These are phyloP conservation scores for Cymbopogon flexuosus DNA, from an alignment of 202 grass and related monocot species.

Conservation along the genomic window DNA sequence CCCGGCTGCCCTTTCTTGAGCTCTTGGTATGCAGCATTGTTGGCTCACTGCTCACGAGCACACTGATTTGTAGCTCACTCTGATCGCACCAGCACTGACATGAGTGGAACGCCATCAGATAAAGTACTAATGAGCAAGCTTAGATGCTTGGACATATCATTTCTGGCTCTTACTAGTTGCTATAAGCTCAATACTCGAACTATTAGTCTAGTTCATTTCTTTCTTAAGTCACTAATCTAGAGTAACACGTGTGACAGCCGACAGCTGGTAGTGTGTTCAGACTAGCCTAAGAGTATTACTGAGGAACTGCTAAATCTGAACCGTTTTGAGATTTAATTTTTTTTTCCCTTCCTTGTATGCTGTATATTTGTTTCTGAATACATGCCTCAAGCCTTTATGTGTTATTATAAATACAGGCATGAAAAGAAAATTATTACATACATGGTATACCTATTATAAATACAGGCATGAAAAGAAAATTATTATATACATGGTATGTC, in stretches of 20 bases:
- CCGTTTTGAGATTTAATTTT: background rate
- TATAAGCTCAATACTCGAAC: background rate
- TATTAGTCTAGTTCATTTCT: background rate
- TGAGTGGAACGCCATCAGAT: background rate
- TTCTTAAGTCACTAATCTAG: background rate
- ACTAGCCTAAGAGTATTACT: background rate
- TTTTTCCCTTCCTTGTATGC: background rate
- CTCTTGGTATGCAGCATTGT: background rate
- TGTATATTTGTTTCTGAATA: background rate
- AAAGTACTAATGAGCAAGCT: background rate
- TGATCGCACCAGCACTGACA: background rate
- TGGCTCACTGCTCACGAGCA: background rate
- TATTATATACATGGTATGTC: constrained; percentile 3
- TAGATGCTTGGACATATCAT: background rate
- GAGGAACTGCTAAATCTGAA: background rate
- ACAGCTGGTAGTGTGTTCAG: background rate
- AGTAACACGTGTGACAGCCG: background rate
- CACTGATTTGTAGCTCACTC: background rate
- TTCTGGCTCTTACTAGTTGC: background rate
- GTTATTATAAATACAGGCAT: background rate
- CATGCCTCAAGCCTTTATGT: background rate
- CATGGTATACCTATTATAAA: background rate
- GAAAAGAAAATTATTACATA: background rate
- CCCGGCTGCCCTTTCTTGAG: background rate
- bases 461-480: background rate